Evolutionary conservation across 2,329 filamentous ascomycete species (phyloP), one percentile per base, ranked within the genome.

Genomic region (Penicillium sp.): DNA sequence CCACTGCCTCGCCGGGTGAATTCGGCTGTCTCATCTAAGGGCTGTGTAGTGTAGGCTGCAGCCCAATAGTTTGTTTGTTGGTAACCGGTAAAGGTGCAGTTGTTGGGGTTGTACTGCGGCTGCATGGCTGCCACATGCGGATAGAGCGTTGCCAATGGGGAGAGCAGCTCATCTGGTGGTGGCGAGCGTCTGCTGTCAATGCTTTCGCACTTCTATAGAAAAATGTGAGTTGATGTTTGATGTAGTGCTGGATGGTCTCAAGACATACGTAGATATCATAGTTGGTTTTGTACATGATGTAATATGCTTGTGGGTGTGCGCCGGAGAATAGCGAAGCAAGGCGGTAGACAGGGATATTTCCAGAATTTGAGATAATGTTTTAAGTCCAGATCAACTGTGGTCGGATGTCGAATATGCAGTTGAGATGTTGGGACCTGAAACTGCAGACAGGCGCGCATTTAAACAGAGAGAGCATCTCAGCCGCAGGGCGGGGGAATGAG

Each of bases 271-370:
- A 73, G 49, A 72, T 67, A 57, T 75, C 71, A 55, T 74, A 75
- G 68, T 75, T 75, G 62, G 67, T 70, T 50, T 72, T 75, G 70
- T 75, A 75, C 45, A 63, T 63, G 70, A 73, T 75, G 43, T 41
- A 19, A 31, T 11, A 13, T 26, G 19, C 22, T 6, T 21, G 16
- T 45, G 8, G 24, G 21, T n/a, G 27, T n/a, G 26, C 1, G 26
- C 46, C 19, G 24, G 33, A 41, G n/a, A 41, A 22, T 22, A 22
- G 39, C 19, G 19, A 41, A 41, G 19, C 13, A 33, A 33, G 31
- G 31, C 14, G 13, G 39, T 22, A 22, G n/a, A 11, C n/a, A 41
- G 19, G 39, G n/a, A 22, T 22, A 5, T 22, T 31, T 13, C 11
- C 37, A n/a, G 9, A 19, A 7, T 7, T 7, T 21, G n/a, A 10